A percentile compares a stretch with the other conserved stretches of the same genome.
Evolutionary conservation across 305 asterid genomes (phyloP).

Genomic region (Solanum hybrid): DNA sequence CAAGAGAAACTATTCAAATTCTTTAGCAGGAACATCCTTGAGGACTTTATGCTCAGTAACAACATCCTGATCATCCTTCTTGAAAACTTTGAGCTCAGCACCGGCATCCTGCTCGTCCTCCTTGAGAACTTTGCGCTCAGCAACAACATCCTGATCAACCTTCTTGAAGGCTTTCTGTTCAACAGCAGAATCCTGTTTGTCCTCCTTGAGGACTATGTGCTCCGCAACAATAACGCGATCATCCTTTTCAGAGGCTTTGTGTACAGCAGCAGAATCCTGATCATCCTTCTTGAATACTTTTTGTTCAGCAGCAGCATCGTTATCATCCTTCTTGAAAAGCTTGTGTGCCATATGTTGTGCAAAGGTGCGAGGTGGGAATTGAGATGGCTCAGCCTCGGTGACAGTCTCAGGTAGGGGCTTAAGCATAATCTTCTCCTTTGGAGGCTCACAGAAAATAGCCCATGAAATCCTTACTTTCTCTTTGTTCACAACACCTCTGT

Average conservation of each 20-base stretch:
- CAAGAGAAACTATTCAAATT: background rate
- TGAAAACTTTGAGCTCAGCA: too few relatives aligned
- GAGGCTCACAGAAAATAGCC: conserved; percentile 85
- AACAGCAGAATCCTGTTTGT: background rate
- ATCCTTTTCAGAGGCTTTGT: conserved; percentile 47
- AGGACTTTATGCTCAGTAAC: background rate
- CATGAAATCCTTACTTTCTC: conserved; percentile 78
- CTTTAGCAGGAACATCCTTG: background rate
- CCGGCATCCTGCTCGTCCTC: too few relatives aligned
- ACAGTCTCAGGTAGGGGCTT: conserved; percentile 66
- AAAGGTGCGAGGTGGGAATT: conserved; percentile 61
- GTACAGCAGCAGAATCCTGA: conserved; percentile 6
- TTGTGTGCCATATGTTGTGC: conserved; percentile 66
- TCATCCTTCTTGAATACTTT: background rate
- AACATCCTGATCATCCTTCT: too few relatives aligned
- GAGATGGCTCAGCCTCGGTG: conserved; percentile 50
- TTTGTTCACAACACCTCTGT: conserved; percentile 71
- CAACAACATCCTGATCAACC: conserved; percentile 16
- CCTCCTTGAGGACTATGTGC: background rate
- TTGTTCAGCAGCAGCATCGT: conserved; percentile 6
- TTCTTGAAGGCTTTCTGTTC: conserved; percentile 48
- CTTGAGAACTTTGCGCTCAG: background rate
- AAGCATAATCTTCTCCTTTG: conserved; percentile 63
- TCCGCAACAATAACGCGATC: conserved; percentile 12
- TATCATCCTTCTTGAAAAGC: conserved; percentile 46